Conservation (phyloP, 345 rosid species). For the Pistacia vera region DNA sequence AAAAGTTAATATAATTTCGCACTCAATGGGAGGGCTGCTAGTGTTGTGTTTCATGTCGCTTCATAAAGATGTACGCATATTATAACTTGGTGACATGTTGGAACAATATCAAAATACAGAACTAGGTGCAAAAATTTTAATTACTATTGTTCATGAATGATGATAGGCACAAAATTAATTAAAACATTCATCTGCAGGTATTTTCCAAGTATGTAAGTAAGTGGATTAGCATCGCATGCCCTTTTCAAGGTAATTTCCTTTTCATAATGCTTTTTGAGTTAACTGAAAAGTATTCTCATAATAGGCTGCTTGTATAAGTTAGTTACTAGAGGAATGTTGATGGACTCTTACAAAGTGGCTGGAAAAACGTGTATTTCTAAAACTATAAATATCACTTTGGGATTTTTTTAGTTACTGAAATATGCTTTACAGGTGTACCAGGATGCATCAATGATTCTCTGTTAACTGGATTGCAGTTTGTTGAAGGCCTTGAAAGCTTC, state of each 20-base stretch:
- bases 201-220: constrained; percentile 75
- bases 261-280: neutral
- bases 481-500: constrained; percentile 84
- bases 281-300: neutral
- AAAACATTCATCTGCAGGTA: constrained; percentile 47
- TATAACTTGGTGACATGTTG: constrained; percentile 16
- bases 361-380: too few species aligned
- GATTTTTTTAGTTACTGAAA: neutral
- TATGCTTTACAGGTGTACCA: constrained; percentile 70
- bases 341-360: too few species aligned
- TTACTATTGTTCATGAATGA: constrained; percentile 14
- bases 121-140: constrained; percentile 11
- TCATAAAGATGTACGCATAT: constrained; percentile 57
- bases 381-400: too few species aligned
- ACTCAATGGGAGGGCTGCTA: constrained; percentile 90
- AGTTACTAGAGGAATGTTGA: neutral
- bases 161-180: constrained; percentile 10
- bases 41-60: constrained; percentile 76
- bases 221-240: constrained; percentile 89
- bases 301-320: neutral
- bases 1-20: constrained; percentile 78
- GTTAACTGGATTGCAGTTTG: constrained; percentile 89
- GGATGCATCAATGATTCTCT: constrained; percentile 88
- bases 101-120: constrained; percentile 8
- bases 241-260: constrained; percentile 75